These are phyloP conservation scores for Phytophthora litchii DNA, from an alignment of 352 stramenopile genomes.

Conservation along the genomic window DNA sequence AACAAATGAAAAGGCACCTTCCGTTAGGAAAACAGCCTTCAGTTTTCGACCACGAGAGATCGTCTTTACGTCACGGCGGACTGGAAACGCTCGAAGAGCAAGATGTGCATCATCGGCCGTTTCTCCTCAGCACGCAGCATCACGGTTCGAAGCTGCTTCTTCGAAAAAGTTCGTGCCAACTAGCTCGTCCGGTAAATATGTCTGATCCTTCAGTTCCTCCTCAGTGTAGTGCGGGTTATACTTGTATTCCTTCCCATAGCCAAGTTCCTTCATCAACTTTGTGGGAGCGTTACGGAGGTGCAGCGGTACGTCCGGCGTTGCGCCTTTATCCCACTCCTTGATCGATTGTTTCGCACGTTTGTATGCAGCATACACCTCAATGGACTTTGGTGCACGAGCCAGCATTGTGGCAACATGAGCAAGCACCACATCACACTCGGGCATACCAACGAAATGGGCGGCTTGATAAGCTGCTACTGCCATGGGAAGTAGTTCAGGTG, in stretches of 20 bases:
- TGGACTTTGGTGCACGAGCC: constrained; percentile 82
- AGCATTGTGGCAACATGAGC: constrained; percentile 82
- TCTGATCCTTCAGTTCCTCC: constrained; percentile 78
- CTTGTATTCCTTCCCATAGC: constrained; percentile 81
- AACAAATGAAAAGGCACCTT: constrained; percentile 14
- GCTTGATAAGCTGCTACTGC: constrained; percentile 77
- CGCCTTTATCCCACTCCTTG: constrained; percentile 51
- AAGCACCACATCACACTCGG: constrained; percentile 84
- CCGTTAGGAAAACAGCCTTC: constrained; percentile 18
- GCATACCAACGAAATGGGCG: constrained; percentile 83
- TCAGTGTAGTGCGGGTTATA: constrained; percentile 82
- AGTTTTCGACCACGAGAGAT: no score
- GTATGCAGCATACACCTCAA: constrained; percentile 86
- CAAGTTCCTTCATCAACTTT: constrained; percentile 76
- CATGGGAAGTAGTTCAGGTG: constrained; percentile 69
- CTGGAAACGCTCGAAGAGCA: no score
- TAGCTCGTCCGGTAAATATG: constrained; percentile 80
- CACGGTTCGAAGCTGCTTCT: constrained; percentile 14
- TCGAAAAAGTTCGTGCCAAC: constrained; percentile 68
- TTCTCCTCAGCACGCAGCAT: constrained; percentile 4
- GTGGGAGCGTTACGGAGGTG: constrained; percentile 86
- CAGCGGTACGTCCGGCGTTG: constrained; percentile 75
- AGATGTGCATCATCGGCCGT: no score
- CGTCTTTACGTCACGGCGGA: no score
- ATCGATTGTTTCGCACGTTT: constrained; percentile 78